Conservation (phyloP, 1,284 basidiomycete species). For the Sporisorium sorghi region DNA sequence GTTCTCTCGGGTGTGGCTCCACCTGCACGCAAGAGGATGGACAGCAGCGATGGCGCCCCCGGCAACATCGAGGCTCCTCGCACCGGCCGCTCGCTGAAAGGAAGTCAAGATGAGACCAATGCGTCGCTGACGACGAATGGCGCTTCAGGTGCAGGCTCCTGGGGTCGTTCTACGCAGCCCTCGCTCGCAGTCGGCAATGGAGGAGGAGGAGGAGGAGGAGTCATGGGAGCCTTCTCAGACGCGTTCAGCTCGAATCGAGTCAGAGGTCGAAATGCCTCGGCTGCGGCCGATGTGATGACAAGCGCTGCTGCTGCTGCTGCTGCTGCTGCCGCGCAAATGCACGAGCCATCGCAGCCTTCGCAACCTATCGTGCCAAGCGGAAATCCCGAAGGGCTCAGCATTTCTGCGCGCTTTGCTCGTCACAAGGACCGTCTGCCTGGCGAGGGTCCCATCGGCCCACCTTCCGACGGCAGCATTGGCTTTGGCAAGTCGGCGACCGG, state of each 20-base stretch:
- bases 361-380: constrained; percentile 47
- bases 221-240: constrained; percentile 29
- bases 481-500: constrained; percentile 55
- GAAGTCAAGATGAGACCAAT: constrained; percentile 28
- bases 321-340: too few relatives aligned
- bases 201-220: constrained; percentile 11
- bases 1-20: constrained; percentile 59
- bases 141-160: constrained; percentile 17
- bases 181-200: constrained; percentile 12
- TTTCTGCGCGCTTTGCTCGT: constrained; percentile 49
- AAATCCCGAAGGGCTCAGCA: constrained; percentile 47
- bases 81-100: constrained; percentile 20
- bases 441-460: constrained; percentile 63
- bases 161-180: constrained; percentile 29
- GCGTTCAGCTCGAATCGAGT: constrained; percentile 52
- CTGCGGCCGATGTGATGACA: constrained; percentile 18
- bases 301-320: constrained; percentile 5
- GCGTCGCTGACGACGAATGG: constrained; percentile 15
- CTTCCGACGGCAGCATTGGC: constrained; percentile 61
- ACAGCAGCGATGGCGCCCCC: constrained; percentile 46
- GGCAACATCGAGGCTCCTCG: constrained; percentile 14
- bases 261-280: constrained; percentile 23
- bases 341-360: constrained; percentile 15
- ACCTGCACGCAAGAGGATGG: constrained; percentile 55
- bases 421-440: constrained; percentile 57